A percentile compares a stretch with the other conserved stretches of the same genome.
phyloP scores from a whole-genome alignment of 352 stramenopile genomes.

The Saprolegnia diclina region DNA sequence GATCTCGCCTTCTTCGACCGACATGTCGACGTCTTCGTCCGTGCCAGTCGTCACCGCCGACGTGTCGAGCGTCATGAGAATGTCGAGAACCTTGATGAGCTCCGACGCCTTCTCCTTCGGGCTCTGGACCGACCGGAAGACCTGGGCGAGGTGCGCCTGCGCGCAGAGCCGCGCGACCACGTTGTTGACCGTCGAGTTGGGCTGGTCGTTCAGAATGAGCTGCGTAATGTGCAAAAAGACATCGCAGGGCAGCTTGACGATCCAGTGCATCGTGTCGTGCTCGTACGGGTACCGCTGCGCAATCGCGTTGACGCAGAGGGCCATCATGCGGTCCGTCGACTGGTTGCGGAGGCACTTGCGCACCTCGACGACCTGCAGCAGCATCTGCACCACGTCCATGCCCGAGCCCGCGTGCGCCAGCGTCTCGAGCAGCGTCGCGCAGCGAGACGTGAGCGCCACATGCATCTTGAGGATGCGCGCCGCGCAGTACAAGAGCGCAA shows the following conservation, averaged over 20 bases:
- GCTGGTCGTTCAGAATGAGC: constrained; percentile 30
- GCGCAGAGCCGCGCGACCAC: constrained; percentile 30
- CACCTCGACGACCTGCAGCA: constrained; percentile 26
- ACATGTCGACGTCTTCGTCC: constrained; percentile 13
- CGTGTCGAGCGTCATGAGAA: constrained; percentile 21
- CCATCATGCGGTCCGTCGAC: constrained; percentile 30
- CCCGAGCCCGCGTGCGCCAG: constrained; percentile 20
- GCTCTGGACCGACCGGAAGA: constrained; percentile 33
- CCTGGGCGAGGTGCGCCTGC: constrained; percentile 41
- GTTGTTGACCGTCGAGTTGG: constrained; percentile 28
- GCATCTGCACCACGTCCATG: constrained; percentile 25
- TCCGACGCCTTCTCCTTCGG: constrained; percentile 30
- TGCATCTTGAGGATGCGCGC: constrained; percentile 28
- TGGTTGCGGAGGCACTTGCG: constrained; percentile 28
- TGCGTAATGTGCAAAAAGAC: constrained; percentile 41
- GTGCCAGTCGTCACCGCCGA: background rate
- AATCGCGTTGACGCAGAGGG: constrained; percentile 31
- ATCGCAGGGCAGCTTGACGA: constrained; percentile 37
- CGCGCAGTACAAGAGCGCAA: constrained; percentile 24
- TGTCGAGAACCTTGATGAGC: constrained; percentile 34
- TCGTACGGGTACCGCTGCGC: constrained; percentile 27
- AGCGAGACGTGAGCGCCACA: constrained; percentile 20
- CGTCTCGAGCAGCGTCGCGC: constrained; percentile 24
- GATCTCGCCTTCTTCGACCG: constrained; percentile 14
- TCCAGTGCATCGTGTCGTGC: constrained; percentile 27